These are phyloP conservation scores for Croton laevigatus DNA, from an alignment of 441 rosid genomes.

Conservation along the genomic window DNA sequence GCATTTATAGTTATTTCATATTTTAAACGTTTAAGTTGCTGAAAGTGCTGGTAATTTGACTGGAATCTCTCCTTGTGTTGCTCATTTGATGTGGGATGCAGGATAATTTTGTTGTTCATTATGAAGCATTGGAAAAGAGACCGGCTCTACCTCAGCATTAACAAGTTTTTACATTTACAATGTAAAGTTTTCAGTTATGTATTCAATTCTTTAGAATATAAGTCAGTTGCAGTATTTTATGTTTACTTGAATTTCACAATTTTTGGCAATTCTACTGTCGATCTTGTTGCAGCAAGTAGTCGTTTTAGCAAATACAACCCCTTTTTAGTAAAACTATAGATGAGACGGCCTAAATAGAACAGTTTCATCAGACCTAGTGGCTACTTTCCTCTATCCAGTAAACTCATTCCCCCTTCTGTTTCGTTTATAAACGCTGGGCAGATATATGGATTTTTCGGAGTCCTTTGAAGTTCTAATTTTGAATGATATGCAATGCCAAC, in stretches of 20 bases:
- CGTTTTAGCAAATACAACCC: constrained; percentile 10
- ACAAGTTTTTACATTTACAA: constrained; percentile 27
- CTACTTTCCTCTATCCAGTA: background rate
- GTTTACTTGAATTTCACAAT: constrained; percentile 30
- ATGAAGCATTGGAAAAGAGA: constrained; percentile 87
- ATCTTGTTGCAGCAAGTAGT: constrained; percentile 4
- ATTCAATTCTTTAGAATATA: constrained; percentile 38
- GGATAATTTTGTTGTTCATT: constrained; percentile 81
- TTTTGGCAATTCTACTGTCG: constrained; percentile 17
- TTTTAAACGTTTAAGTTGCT: background rate
- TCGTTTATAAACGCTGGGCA: background rate
- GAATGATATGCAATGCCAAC: background rate
- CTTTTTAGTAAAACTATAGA: background rate
- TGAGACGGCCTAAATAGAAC: background rate
- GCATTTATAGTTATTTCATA: background rate
- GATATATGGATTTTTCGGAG: background rate
- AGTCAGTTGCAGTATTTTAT: constrained; percentile 40
- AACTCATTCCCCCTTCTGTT: background rate
- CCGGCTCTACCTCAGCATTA: constrained; percentile 69
- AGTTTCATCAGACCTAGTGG: background rate
- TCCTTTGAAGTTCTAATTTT: background rate
- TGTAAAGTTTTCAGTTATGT: constrained; percentile 48
- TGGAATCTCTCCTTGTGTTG: background rate
- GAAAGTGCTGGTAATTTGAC: background rate
- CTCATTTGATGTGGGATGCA: constrained; percentile 37